Base-by-base conservation (phyloP, 176 grass and related monocot species). In the Ananas comosus region DNA sequence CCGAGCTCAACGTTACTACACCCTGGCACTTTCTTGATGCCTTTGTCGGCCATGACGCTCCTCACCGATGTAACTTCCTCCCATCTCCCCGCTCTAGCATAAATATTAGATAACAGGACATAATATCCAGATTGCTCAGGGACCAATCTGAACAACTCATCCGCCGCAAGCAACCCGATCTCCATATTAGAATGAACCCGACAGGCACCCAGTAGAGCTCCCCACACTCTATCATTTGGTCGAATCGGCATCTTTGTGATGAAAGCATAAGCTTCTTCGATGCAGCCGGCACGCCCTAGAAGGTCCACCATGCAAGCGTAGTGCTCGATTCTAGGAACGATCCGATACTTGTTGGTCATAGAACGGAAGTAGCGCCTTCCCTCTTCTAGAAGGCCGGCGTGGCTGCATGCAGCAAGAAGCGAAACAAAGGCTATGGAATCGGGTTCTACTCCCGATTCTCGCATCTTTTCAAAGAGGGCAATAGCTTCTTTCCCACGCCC, bases 81-180 rank as follows among this genome's bases (percentile, higher is more conserved):
- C 91, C 91, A 91, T 75, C 82, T 85, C 29, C 84, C 70, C 66
- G 87, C 87, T 24, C 79, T 83, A 61, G 87, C 91, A 80, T 96
- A 96, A 69, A 96, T 96, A 80, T 96, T 96, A 13, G 91, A 91
- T 69, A 88, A 80, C 9, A 96, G 76, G 63, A 88, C 87, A 75
- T 91, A 96, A 67, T 91, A 90, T 67, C 84, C 84, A 12, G 91
- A 82, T 78, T 91, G 84, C 22, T 87, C 23, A 14, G 84, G 91
- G 13, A 85, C 91, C 63, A 91, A 63, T 73, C 70, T 87, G 74
- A 90, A 90, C 64, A 96, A 85, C 70, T 63, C 81, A 76, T 88
- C 87, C 68, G 87, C 87, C 23, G 79, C 91, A 63, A 79, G 47
- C 54, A 96, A 70, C 23, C 91, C 87, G 56, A 91, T 85, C 22